A percentile compares a stretch with the other conserved stretches of the same genome.
phyloP scores from a whole-genome alignment of 768 basidiomycete genomes.

The Suillus subaureus region DNA sequence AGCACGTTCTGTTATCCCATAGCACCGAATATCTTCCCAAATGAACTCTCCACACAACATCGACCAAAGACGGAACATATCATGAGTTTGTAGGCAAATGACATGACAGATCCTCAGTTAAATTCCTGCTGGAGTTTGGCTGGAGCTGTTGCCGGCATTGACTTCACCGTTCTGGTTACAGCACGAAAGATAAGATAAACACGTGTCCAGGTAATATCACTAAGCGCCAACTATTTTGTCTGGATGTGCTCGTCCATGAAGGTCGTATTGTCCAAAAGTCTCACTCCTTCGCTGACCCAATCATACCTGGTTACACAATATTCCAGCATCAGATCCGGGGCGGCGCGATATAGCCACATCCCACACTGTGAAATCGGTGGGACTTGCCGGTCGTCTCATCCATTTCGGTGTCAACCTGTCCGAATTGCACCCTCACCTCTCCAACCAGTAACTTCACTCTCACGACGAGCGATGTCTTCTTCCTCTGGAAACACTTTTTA shows the following conservation, averaged over 20 bases:
- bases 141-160: not conserved
- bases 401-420: not conserved
- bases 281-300: not conserved
- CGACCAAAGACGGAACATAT: too few species aligned
- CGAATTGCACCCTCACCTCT: not conserved
- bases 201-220: not conserved
- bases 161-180: not conserved
- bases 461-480: conserved; percentile 26
- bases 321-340: not conserved
- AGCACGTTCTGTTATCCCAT: too few species aligned
- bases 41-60: too few species aligned
- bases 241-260: not conserved
- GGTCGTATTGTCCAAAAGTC: not conserved
- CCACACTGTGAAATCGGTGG: not conserved
- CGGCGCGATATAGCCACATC: too few species aligned
- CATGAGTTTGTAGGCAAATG: not conserved
- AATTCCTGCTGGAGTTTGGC: not conserved
- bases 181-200: not conserved
- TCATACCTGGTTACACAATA: not conserved
- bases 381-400: not conserved
- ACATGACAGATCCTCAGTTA: not conserved
- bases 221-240: not conserved
- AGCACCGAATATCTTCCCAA: too few species aligned
- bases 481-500: conserved; percentile 50
- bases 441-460: not conserved